Base-by-base conservation (phyloP, 345 rosid species). In the Acer campestre region DNA sequence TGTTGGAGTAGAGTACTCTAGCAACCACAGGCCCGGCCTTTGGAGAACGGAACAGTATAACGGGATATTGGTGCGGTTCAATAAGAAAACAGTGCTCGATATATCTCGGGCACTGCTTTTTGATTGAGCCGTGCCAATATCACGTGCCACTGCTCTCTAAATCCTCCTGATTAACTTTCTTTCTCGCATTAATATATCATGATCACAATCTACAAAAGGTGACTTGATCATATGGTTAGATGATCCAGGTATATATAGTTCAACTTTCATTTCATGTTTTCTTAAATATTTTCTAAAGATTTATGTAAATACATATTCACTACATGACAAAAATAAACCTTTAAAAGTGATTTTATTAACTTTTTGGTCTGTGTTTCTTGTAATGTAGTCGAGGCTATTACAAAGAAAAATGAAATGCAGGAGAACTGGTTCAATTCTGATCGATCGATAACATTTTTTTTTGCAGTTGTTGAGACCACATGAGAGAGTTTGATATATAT, bases 61-160 rank as follows among this genome's bases (percentile, higher is more conserved):
- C 90, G 89, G 73, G 89, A 87, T 89, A 85, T 89, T 89, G 92
- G 89, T 85, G 62, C 90, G 90, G 92, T 87, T 89, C 92, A 89
- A 89, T 87, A 71, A 85, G 86, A 89, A 87, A 89, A 58, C 80
- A 51, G 81, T n/a, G 85, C 79, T 81, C 83, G 40, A 68, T 63
- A 65, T 18, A n/a, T 29, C 31, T 72, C 61, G 83, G 59, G 84
- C 82, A 38, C 85, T 80, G 83, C 74, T 73, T 89, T 85, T 84
- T 89, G 68, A 86, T 86, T 89, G 92, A 89, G 88, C 91, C 91
- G 91, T 77, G 89, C 91, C 91, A 88, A 88, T 88, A 88, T 88
- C 91, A 84, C 89, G 89, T 82, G 59, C 77, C 79, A 22, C 79
- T 78, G 12, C 75, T 78, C 71, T 18, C 31, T 16, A 0, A 42